Base-by-base conservation (phyloP, 2,329 filamentous ascomycete genomes). In the Arthrobotrys pseudoclavata region DNA sequence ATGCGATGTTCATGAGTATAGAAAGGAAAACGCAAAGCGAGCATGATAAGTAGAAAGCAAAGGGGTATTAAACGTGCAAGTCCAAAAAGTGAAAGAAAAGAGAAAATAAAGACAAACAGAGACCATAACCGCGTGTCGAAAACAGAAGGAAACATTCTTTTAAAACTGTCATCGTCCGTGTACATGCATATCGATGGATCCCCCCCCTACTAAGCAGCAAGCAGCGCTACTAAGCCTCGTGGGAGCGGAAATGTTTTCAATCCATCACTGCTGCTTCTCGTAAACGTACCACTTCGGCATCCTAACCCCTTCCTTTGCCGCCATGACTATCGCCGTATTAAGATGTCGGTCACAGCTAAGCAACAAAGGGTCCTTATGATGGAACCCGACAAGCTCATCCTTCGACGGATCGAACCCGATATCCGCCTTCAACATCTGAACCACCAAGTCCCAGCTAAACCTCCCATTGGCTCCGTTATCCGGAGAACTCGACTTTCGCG, bases 261-360 rank as follows among this genome's bases (percentile, higher is more conserved):
- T 42, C 48, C 13, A 10, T 66, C 31, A 24, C 57, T 76, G 64
- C 47, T 71, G 67, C 67, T 77, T 77, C 53, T 70, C 67, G 24
- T 71, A 77, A 20, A 77, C 74, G 45, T 77, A 77, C 74, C 74
- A 77, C 61, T 77, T 77, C n/a, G 67, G 74, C 74, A 77, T 77
- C 34, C 74, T 70, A n/a, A 77, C 74, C 18, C 74, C 74, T 18
- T 77, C 74, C 61, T 77, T 77, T 9, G 74, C 74, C n/a, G 74
- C 67, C 74, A 77, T 77, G 29, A 70, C 68, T 52, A 77, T 77
- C 15, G 74, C 74, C 40, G 74, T 77, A 34, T 77, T 77, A 12
- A 77, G n/a, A 26, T 77, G 74, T 34, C 74, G 42, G 12, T 77
- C 74, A 24, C 74, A 77, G 29, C 74, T 77, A 24, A 77, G 26